phyloP scores from a whole-genome alignment of 331 rosid genomes.

The Telfairia occidentalis region DNA sequence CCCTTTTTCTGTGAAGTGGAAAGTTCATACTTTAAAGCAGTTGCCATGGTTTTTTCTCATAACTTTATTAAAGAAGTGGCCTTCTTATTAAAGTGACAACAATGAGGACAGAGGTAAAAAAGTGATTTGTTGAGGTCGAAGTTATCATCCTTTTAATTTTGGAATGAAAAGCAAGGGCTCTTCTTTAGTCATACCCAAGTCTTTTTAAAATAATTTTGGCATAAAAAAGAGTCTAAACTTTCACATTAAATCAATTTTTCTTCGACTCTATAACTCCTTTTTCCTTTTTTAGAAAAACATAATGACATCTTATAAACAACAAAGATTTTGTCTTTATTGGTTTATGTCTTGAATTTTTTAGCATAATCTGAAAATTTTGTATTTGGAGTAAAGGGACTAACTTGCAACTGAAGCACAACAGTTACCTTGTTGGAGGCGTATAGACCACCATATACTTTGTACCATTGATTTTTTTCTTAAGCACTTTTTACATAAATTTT shows the following conservation, averaged over 20 bases:
- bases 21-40: conserved; percentile 3
- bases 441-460: too few species aligned
- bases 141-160: not conserved
- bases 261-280: not conserved
- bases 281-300: not conserved
- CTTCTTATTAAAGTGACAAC: not conserved
- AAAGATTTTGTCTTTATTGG: not conserved
- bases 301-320: not conserved
- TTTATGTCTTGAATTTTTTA: not conserved
- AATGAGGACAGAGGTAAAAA: not conserved
- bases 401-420: too few species aligned
- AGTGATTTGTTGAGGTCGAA: not conserved
- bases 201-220: not conserved
- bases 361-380: not conserved
- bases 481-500: too few species aligned
- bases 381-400: too few species aligned
- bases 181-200: not conserved
- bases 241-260: not conserved
- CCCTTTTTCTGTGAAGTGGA: not conserved
- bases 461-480: too few species aligned
- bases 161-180: not conserved
- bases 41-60: not conserved
- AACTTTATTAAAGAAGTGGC: conserved; percentile 5
- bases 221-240: not conserved
- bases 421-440: too few species aligned